Evolutionary conservation across 2,329 filamentous ascomycete species (phyloP).

Genomic region (Trichoderma endophyticum): DNA sequence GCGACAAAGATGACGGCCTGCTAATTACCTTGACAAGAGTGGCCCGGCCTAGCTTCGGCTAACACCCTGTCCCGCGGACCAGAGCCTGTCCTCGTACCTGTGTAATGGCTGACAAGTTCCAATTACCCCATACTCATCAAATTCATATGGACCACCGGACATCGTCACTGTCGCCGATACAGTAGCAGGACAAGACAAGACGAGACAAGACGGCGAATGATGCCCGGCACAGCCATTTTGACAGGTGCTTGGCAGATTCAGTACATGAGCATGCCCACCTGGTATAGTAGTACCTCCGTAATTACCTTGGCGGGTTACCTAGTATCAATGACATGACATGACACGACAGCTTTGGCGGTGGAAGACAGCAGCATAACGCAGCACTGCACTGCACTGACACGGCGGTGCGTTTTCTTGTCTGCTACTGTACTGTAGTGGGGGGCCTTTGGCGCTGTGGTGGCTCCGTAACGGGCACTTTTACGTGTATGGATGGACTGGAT

Average conservation of each 20-base stretch:
- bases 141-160: neutral
- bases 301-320: neutral
- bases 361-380: neutral
- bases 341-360: neutral
- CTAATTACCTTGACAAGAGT: neutral
- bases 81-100: neutral
- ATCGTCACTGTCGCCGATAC: neutral
- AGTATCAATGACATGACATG: neutral
- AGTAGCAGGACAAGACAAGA: too few relatives aligned
- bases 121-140: neutral
- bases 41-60: conserved; percentile 5
- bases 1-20: conserved; percentile 3
- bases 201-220: neutral
- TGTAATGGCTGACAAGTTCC: neutral
- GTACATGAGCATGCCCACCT: neutral
- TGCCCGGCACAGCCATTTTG: neutral
- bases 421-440: neutral
- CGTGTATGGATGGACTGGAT: neutral
- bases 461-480: neutral
- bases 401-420: neutral
- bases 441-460: neutral
- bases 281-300: neutral
- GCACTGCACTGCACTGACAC: neutral
- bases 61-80: neutral
- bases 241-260: neutral